These are phyloP conservation scores for button mushroom (Agaricus bisporus) DNA, from an alignment of 768 basidiomycete genomes.

Conservation along the genomic window DNA sequence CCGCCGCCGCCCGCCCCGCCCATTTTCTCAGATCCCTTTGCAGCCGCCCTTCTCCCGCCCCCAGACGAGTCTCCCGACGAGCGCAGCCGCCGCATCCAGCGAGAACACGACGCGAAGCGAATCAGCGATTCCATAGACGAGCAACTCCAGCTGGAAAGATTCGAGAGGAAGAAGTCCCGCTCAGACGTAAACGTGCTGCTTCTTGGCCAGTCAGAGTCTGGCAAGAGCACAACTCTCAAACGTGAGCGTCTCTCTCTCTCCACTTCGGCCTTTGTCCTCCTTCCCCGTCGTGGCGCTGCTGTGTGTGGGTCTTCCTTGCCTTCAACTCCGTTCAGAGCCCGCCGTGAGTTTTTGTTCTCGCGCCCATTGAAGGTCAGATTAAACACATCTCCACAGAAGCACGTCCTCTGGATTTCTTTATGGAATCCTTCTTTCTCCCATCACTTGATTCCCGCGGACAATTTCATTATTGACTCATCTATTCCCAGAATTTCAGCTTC, in stretches of 20 bases:
- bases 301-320: slow-evolving; percentile 11
- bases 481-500: slow-evolving; percentile 70
- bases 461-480: slow-evolving; percentile 1
- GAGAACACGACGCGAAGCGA: slow-evolving; percentile 66
- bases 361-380: not conserved
- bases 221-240: slow-evolving; percentile 84
- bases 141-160: slow-evolving; percentile 61
- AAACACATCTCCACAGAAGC: not conserved
- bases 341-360: slow-evolving; percentile 4
- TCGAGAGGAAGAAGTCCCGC: slow-evolving; percentile 51
- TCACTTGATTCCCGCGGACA: not conserved
- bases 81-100: slow-evolving; percentile 57
- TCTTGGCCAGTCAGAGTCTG: slow-evolving; percentile 85
- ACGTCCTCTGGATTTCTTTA: not conserved
- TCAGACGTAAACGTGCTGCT: slow-evolving; percentile 72
- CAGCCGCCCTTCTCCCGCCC: slow-evolving; percentile 62
- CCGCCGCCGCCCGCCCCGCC: slow-evolving; percentile 28
- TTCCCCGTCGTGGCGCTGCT: slow-evolving; percentile 4
- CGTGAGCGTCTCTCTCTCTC: slow-evolving; percentile 52
- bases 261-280: slow-evolving; percentile 1
- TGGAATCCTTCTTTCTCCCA: not conserved
- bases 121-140: slow-evolving; percentile 77
- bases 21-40: slow-evolving; percentile 63
- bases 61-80: slow-evolving; percentile 64
- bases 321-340: slow-evolving; percentile 5